These are phyloP conservation scores for Graphilbum ipis-grandicollis DNA, from an alignment of 2,329 filamentous ascomycete species.

Conservation along the genomic window DNA sequence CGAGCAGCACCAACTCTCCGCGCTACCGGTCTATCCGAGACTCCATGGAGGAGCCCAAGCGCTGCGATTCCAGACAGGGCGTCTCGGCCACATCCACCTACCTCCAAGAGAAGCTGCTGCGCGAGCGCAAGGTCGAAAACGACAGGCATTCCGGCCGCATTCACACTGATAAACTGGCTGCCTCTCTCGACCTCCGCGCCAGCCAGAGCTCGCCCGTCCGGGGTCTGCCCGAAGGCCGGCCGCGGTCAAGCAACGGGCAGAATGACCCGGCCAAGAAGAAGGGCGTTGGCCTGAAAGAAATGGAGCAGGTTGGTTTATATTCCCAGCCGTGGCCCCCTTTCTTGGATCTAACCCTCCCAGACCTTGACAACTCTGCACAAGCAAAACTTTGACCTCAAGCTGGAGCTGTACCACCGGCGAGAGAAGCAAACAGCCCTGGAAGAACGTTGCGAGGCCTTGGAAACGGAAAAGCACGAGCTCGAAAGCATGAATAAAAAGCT, in stretches of 20 bases:
- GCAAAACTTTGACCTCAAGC: conserved; percentile 61
- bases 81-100: conserved; percentile 27
- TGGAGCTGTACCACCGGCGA: conserved; percentile 53
- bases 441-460: conserved; percentile 25
- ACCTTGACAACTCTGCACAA: conserved; percentile 53
- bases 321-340: too few species aligned
- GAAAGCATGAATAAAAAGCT: conserved; percentile 41
- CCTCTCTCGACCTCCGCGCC: conserved; percentile 21
- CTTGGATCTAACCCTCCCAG: conserved; percentile 20
- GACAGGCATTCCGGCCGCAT: conserved; percentile 22
- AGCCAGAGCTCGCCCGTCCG: conserved; percentile 22
- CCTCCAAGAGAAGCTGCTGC: conserved; percentile 36
- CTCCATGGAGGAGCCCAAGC: conserved; percentile 21
- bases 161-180: conserved; percentile 19
- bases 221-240: conserved; percentile 19
- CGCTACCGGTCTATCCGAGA: conserved; percentile 1
- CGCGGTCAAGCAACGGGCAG: conserved; percentile 22
- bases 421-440: conserved; percentile 43
- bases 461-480: conserved; percentile 40
- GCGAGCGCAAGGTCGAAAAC: conserved; percentile 29
- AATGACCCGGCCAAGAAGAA: conserved; percentile 27
- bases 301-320: conserved; percentile 56
- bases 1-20: conserved; percentile 4
- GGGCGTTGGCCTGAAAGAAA: conserved; percentile 46
- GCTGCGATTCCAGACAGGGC: conserved; percentile 20